Conservation (phyloP, 495 filamentous ascomycete species). For the Trichoderma erinaceum region DNA sequence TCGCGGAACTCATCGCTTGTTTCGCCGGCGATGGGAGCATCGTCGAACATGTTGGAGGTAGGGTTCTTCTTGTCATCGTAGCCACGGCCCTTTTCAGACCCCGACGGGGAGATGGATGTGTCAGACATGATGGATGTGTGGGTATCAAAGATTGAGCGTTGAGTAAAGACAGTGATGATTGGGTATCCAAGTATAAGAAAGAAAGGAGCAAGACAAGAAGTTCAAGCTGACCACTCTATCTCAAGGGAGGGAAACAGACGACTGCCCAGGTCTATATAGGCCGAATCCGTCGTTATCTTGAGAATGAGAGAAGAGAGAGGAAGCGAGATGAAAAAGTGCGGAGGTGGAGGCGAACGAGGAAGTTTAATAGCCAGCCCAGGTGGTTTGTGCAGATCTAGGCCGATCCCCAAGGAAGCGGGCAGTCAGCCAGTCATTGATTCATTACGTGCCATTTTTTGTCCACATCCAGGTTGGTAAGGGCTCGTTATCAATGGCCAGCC, state of each 20-base stretch:
- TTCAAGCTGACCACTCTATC: background rate
- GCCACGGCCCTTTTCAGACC: background rate
- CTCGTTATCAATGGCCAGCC: background rate
- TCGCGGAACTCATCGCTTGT: slow-evolving; percentile 9
- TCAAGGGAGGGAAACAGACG: no score
- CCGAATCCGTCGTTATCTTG: no score
- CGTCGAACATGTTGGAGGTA: background rate
- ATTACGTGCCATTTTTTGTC: background rate
- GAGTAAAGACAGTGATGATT: background rate
- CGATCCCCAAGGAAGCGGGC: background rate
- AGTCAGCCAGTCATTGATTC: background rate
- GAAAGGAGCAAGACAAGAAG: background rate
- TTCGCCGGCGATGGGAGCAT: background rate
- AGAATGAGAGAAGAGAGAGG: background rate
- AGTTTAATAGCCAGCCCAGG: slow-evolving; percentile 5
- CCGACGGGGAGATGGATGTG: slow-evolving; percentile 4
- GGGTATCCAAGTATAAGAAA: background rate
- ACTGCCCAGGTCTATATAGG: no score
- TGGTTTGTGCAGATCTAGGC: slow-evolving; percentile 4
- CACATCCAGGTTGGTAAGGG: background rate
- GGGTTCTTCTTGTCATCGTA: no score
- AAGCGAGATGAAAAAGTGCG: slow-evolving; percentile 4
- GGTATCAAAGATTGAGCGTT: background rate
- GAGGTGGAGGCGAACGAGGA: background rate
- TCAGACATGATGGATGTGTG: background rate